Base-by-base conservation (phyloP, 805 yeast genomes). In the Pichia membranifaciens region DNA sequence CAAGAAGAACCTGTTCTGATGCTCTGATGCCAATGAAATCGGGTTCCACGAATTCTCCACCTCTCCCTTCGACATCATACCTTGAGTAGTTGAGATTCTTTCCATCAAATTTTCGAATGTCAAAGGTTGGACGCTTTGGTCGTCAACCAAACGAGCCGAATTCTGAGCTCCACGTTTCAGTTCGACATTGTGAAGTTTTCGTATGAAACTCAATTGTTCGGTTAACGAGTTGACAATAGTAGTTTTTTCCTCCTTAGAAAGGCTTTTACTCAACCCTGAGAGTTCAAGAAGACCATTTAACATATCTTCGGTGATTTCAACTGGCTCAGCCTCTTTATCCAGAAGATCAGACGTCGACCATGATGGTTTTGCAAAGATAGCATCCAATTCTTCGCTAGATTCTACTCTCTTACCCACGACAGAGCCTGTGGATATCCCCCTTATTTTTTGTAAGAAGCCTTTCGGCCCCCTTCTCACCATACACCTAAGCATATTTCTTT, bases 151-250 rank as follows among this genome's bases (percentile, higher is more conserved):
- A 37, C 71, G 53, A 1, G 64, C 62, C 28, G 58, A 21, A 43
- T 37, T 21, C 9, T 40, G 22, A 3, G 43, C 41, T 15, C 52
- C 56, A 10, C 60, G 54, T 7, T 32, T 39, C 16, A 47, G 4
- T 5, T 60, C 59, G n/a, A 63, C 54, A 4, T 64, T 51, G 43
- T 72, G 73, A 40, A 81, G 60, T 39, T 72, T 71, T 45, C 73
- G 62, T 17, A 79, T 68, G 51, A 81, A 76, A n/a, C 63, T 59
- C 21, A 80, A 64, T 51, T 81, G 85, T 16, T 71, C 71, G 34
- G 66, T 64, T 41, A 80, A 57, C 1, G 71, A 67, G 0, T 47
- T 38, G 13, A 65, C 60, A 36, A 75, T 60, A 25, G 54, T 54
- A 3, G 51, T 48, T 20, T 68, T 61, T 33, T 71, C 67, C 3